Percentiles rank a stretch among this genome's conserved stretches.
Evolutionary conservation across 805 yeast species (phyloP).

Genomic region (Wickerhamiella musiphila): DNA sequence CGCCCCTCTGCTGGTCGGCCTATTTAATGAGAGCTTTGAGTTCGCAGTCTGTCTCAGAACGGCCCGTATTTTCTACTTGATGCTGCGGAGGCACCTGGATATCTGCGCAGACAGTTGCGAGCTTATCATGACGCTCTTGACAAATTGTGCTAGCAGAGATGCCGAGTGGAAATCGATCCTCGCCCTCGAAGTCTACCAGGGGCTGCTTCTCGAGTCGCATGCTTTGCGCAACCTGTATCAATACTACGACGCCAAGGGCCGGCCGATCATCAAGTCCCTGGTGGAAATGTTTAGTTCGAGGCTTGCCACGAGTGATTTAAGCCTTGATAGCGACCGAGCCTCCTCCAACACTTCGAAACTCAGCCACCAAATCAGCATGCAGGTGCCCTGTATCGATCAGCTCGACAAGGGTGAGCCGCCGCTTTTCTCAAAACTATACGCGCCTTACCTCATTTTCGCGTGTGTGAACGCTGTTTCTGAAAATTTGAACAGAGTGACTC

Average conservation of each 20-base stretch:
- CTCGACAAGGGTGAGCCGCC: constrained; percentile 76
- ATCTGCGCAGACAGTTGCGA: constrained; percentile 63
- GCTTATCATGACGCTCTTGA: constrained; percentile 56
- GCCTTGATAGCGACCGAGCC: not conserved
- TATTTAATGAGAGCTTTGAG: constrained; percentile 35
- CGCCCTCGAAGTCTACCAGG: constrained; percentile 54
- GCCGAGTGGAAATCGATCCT: constrained; percentile 58
- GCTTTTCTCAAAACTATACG: constrained; percentile 40
- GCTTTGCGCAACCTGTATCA: constrained; percentile 35
- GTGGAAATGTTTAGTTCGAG: constrained; percentile 7
- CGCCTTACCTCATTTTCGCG: constrained; percentile 37
- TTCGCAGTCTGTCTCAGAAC: constrained; percentile 63
- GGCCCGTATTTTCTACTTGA: constrained; percentile 46
- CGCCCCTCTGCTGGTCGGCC: constrained; percentile 58
- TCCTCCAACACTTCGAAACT: not conserved
- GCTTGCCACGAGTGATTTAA: not conserved
- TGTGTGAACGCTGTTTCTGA: constrained; percentile 43
- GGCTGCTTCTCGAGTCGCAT: constrained; percentile 38
- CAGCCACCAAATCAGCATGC: constrained; percentile 7
- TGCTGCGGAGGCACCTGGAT: constrained; percentile 44
- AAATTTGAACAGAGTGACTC: constrained; percentile 33
- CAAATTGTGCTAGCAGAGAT: constrained; percentile 48
- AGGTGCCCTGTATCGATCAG: constrained; percentile 45
- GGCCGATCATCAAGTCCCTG: not conserved
- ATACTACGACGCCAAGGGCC: constrained; percentile 39